Evolutionary conservation across 2,329 filamentous ascomycete species (phyloP).

Genomic region (Penicillium sp.): DNA sequence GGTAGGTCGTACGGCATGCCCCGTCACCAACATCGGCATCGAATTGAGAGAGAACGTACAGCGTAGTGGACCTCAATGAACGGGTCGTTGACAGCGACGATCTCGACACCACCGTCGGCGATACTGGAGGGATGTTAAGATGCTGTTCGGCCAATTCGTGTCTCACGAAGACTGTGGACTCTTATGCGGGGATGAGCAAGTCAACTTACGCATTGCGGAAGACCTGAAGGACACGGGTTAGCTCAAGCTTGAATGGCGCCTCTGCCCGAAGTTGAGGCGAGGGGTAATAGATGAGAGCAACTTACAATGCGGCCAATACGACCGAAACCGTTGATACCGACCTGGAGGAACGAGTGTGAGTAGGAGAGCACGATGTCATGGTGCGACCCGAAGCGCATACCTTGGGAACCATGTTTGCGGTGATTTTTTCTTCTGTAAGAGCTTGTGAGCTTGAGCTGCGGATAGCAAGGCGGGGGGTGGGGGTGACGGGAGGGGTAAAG

Average conservation of each 20-base stretch:
- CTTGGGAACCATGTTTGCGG: conserved; percentile 47
- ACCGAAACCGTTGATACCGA: conserved; percentile 99
- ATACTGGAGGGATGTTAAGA: conserved; percentile 57
- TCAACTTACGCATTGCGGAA: conserved; percentile 88
- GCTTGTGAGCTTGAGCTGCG: conserved; percentile 35
- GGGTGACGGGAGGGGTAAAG: conserved; percentile 1
- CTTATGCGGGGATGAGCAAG: not conserved
- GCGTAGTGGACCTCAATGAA: conserved; percentile 99
- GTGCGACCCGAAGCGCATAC: conserved; percentile 28
- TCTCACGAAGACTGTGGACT: not conserved
- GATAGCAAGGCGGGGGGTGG: not conserved
- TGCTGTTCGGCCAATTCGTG: conserved; percentile 14
- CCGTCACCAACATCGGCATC: not conserved
- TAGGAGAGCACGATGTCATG: not conserved
- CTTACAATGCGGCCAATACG: conserved; percentile 92
- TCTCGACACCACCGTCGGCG: conserved; percentile 85
- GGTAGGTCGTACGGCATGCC: not conserved
- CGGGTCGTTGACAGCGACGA: conserved; percentile 98
- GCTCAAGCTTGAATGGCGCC: conserved; percentile 18
- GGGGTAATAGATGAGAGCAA: conserved; percentile 23
- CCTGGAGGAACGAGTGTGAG: conserved; percentile 55
- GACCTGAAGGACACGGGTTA: conserved; percentile 58
- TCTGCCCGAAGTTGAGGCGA: not conserved
- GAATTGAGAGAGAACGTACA: conserved; percentile 67
- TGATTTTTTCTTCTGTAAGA: conserved; percentile 36